These are phyloP conservation scores for Hemileia vastatrix DNA, from an alignment of 1,284 basidiomycete species.

Conservation along the genomic window DNA sequence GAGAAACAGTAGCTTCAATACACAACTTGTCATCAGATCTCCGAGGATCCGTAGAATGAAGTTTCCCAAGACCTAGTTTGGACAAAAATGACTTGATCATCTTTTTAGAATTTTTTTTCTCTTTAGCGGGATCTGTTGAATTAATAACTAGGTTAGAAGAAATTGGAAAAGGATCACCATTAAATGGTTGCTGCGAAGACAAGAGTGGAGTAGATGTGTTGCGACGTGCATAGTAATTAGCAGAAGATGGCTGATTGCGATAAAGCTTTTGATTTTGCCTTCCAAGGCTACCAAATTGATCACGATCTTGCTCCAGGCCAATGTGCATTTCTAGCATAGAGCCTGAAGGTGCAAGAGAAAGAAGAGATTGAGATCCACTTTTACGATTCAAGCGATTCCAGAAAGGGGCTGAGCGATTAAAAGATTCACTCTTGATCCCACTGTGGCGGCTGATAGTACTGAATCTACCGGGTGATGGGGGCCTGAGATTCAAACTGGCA, in stretches of 20 bases:
- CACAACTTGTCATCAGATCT: too few relatives aligned
- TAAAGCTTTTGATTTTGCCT: not conserved
- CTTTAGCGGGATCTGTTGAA: constrained; percentile 4
- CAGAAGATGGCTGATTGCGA: not conserved
- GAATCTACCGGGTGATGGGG: constrained; percentile 12
- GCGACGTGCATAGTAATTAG: not conserved
- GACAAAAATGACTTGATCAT: constrained; percentile 4
- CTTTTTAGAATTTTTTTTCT: constrained; percentile 7
- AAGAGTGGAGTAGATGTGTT: not conserved
- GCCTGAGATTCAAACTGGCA: not conserved
- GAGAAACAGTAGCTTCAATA: not conserved
- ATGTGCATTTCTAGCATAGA: constrained; percentile 48
- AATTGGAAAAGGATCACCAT: not conserved
- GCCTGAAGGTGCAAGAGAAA: constrained; percentile 44
- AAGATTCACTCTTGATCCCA: constrained; percentile 3
- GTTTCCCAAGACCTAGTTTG: not conserved
- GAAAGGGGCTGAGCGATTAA: constrained; percentile 3
- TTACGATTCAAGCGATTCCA: constrained; percentile 24
- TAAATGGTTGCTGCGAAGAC: not conserved
- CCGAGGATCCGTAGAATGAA: too few relatives aligned
- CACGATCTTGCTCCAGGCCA: constrained; percentile 35
- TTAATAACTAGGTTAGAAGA: not conserved
- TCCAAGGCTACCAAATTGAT: not conserved
- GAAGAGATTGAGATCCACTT: constrained; percentile 30
- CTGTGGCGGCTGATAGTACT: constrained; percentile 8